These are phyloP conservation scores for Tylopilus balloui DNA, from an alignment of 768 basidiomycete genomes.

Conservation along the genomic window DNA sequence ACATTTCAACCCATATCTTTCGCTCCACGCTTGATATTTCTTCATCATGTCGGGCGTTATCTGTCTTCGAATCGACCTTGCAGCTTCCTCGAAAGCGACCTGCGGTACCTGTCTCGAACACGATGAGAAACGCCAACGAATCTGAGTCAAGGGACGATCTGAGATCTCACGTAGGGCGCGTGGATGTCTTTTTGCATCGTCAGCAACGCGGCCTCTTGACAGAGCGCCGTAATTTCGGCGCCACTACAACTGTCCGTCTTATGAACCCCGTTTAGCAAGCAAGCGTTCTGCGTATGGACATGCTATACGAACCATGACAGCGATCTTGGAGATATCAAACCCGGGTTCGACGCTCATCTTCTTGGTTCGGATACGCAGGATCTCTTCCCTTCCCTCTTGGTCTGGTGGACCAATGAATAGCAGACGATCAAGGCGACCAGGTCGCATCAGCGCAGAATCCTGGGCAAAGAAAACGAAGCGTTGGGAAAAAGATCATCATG, in stretches of 20 bases:
- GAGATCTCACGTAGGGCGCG: slow-evolving; percentile 59
- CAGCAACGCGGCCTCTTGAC: slow-evolving; percentile 91
- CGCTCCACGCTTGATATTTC: slow-evolving; percentile 71
- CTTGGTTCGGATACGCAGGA: slow-evolving; percentile 69
- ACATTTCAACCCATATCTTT: slow-evolving; percentile 22
- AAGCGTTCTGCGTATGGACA: background rate
- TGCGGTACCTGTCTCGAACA: slow-evolving; percentile 60
- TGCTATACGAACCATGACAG: slow-evolving; percentile 49
- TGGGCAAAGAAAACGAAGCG: slow-evolving; percentile 28
- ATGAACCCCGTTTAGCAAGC: slow-evolving; percentile 5
- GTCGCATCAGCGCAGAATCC: slow-evolving; percentile 94
- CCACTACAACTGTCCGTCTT: slow-evolving; percentile 96
- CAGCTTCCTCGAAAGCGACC: slow-evolving; percentile 68
- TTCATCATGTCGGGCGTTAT: slow-evolving; percentile 78
- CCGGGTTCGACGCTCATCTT: slow-evolving; percentile 78
- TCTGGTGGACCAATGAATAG: slow-evolving; percentile 94
- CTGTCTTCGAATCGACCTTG: slow-evolving; percentile 65
- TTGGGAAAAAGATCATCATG: background rate
- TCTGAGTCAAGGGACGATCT: background rate
- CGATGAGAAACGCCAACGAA: background rate
- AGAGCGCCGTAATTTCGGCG: slow-evolving; percentile 86
- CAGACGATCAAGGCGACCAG: slow-evolving; percentile 90
- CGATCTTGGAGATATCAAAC: slow-evolving; percentile 64
- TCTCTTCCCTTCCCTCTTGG: slow-evolving; percentile 71
- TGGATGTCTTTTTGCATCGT: slow-evolving; percentile 88